Evolutionary conservation across 768 basidiomycete species (phyloP).

Genomic region (Tricholoma matsutake): DNA sequence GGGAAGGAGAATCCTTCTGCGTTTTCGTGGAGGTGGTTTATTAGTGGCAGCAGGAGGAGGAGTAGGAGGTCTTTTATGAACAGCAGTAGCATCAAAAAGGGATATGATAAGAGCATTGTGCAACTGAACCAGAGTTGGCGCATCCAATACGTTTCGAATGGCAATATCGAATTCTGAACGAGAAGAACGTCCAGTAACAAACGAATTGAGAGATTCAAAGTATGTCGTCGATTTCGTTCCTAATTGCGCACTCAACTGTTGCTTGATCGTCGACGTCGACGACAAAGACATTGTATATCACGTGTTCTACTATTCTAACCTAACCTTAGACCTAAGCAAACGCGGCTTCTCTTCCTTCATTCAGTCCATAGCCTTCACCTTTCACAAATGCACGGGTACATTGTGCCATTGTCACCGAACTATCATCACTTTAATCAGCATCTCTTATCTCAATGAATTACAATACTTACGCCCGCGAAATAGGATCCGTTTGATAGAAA

Average conservation of each 20-base stretch:
- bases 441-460: neutral
- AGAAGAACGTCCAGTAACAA: neutral
- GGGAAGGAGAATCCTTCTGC: slow-evolving; percentile 66
- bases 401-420: slow-evolving; percentile 95
- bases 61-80: slow-evolving; percentile 58
- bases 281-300: slow-evolving; percentile 3
- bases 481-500: slow-evolving; percentile 96
- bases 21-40: slow-evolving; percentile 61
- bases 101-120: slow-evolving; percentile 86
- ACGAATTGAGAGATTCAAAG: slow-evolving; percentile 2
- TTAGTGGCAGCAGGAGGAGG: slow-evolving; percentile 61
- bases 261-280: slow-evolving; percentile 6
- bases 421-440: slow-evolving; percentile 24
- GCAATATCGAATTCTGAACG: slow-evolving; percentile 73
- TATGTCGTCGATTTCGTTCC: neutral
- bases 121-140: slow-evolving; percentile 65
- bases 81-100: slow-evolving; percentile 65
- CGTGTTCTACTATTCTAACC: neutral
- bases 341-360: slow-evolving; percentile 46
- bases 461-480: slow-evolving; percentile 81
- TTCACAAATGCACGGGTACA: slow-evolving; percentile 86
- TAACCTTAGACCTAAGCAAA: too few species aligned
- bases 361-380: slow-evolving; percentile 61
- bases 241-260: neutral
- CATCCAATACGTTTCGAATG: slow-evolving; percentile 59